These are phyloP conservation scores for Physcia stellaris DNA, from an alignment of 495 filamentous ascomycete genomes.

Conservation along the genomic window DNA sequence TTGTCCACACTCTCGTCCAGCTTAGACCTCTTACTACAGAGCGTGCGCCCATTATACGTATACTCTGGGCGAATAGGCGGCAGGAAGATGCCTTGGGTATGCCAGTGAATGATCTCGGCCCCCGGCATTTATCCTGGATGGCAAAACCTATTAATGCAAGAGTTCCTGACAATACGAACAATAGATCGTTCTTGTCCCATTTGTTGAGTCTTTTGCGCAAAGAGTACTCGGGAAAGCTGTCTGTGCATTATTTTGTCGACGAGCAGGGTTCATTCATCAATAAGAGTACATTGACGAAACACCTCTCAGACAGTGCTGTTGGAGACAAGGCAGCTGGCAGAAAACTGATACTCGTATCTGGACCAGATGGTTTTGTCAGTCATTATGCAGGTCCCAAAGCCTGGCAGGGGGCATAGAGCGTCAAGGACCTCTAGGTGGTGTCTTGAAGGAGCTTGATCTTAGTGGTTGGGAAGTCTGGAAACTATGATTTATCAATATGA, in stretches of 20 bases:
- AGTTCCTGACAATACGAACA: too few relatives aligned
- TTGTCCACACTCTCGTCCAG: conserved; percentile 44
- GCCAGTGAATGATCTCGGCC: too few relatives aligned
- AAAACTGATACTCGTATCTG: conserved; percentile 65
- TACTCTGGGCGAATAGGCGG: conserved; percentile 55
- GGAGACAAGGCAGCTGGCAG: conserved; percentile 25
- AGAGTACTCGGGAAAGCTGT: conserved; percentile 28
- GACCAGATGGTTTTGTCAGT: conserved; percentile 78
- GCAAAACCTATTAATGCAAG: background rate
- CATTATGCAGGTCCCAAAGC: conserved; percentile 65
- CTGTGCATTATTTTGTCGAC: conserved; percentile 63
- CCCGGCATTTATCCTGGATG: background rate
- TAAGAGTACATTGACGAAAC: conserved; percentile 28
- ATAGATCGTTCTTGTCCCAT: background rate
- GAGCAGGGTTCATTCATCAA: conserved; percentile 55
- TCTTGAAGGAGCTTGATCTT: conserved; percentile 38
- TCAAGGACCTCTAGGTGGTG: conserved; percentile 49
- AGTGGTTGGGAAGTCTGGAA: conserved; percentile 49
- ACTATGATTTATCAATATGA: conserved; percentile 26
- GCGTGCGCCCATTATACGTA: conserved; percentile 32
- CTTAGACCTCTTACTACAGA: conserved; percentile 7
- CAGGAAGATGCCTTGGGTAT: conserved; percentile 44
- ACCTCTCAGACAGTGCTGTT: conserved; percentile 8
- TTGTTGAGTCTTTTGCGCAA: background rate
- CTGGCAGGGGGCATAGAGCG: conserved; percentile 56